Conservation (phyloP, 1,284 basidiomycete genomes). For the Trametes polyzona region DNA sequence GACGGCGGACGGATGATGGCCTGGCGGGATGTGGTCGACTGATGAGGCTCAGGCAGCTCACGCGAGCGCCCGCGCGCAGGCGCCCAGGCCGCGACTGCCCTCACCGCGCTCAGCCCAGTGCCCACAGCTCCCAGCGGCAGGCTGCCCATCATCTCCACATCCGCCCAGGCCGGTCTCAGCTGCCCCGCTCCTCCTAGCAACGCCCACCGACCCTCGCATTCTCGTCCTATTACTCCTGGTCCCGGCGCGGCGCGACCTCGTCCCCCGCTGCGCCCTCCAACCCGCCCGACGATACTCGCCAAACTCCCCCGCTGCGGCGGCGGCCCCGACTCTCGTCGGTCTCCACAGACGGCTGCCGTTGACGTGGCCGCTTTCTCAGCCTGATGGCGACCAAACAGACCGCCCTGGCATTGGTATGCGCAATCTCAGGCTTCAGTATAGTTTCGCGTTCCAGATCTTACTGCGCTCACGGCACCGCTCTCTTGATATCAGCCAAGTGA, state of each 20-base stretch:
- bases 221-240: background rate
- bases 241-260: slow-evolving; percentile 9
- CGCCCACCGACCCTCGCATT: slow-evolving; percentile 16
- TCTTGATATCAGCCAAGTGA: slow-evolving; percentile 8
- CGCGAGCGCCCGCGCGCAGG: background rate
- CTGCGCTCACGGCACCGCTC: background rate
- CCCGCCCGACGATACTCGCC: background rate
- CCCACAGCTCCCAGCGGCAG: too few species aligned
- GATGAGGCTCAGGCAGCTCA: background rate
- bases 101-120: background rate
- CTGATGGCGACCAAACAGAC: background rate
- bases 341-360: background rate
- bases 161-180: slow-evolving; percentile 3
- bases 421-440: background rate
- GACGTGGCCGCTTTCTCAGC: slow-evolving; percentile 1
- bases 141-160: slow-evolving; percentile 18
- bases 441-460: background rate
- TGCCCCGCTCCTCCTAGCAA: slow-evolving; percentile 17
- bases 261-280: background rate
- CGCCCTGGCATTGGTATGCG: background rate
- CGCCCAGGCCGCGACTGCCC: background rate
- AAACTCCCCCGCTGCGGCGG: background rate
- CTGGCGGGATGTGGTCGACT: background rate
- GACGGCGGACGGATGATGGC: background rate
- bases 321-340: background rate